Conservation (phyloP, 345 rosid genomes). For the Gossypium mustelinum region DNA sequence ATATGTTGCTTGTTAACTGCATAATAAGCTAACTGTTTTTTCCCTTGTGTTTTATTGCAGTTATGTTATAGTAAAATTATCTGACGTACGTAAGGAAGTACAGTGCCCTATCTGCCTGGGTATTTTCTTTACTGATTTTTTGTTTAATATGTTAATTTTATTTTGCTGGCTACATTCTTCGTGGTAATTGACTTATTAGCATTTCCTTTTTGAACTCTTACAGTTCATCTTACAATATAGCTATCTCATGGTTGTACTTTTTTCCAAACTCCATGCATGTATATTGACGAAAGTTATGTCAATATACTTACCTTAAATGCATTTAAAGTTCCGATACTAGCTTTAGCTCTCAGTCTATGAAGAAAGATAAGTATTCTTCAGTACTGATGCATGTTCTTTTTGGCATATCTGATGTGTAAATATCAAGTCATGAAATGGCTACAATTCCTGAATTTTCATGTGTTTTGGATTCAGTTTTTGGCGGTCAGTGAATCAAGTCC, state of each 20-base stretch:
- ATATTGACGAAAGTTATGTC: neutral
- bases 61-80: slow-evolving; percentile 40
- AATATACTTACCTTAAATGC: neutral
- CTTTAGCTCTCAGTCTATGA: neutral
- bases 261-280: neutral
- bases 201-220: neutral
- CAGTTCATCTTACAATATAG: neutral
- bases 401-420: neutral
- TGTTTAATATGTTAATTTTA: neutral
- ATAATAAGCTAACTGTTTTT: slow-evolving; percentile 12
- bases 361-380: neutral
- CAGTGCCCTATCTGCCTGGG: slow-evolving; percentile 83
- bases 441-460: neutral
- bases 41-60: slow-evolving; percentile 31
- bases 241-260: neutral
- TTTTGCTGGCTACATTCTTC: neutral
- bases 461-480: neutral
- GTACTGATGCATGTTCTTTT: neutral
- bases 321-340: neutral
- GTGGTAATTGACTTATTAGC: neutral
- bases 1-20: neutral
- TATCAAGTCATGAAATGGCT: neutral
- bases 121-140: slow-evolving; percentile 21
- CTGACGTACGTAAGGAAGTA: slow-evolving; percentile 67
- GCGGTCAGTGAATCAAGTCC: neutral